Conservation (phyloP, 768 basidiomycete species). For the Russula compacta region DNA sequence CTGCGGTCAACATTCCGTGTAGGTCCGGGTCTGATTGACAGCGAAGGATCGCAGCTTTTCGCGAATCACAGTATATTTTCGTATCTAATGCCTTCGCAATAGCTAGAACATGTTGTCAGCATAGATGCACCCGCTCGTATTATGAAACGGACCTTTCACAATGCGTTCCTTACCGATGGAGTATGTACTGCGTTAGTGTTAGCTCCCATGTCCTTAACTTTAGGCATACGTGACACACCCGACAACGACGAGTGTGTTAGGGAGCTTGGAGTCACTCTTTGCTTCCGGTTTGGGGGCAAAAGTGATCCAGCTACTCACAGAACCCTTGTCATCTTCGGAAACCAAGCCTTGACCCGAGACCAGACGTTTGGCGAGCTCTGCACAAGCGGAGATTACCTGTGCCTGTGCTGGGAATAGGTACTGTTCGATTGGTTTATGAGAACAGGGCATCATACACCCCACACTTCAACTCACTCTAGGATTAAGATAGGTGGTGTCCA, state of each 20-base stretch:
- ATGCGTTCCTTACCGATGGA: constrained; percentile 97
- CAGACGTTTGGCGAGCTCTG: constrained; percentile 61
- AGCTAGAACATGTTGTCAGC: constrained; percentile 35
- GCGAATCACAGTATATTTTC: constrained; percentile 83
- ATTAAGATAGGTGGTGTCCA: constrained; percentile 95
- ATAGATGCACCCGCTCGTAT: not conserved
- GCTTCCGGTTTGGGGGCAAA: constrained; percentile 21
- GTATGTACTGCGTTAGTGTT: constrained; percentile 57
- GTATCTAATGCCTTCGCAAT: constrained; percentile 73
- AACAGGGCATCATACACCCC: not conserved
- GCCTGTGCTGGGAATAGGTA: constrained; percentile 95
- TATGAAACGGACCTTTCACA: constrained; percentile 64
- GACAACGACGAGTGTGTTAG: constrained; percentile 51
- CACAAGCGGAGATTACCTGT: constrained; percentile 89
- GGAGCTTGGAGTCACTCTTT: constrained; percentile 32
- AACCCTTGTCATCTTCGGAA: constrained; percentile 23
- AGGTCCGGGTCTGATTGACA: constrained; percentile 83
- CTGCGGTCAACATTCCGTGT: constrained; percentile 61
- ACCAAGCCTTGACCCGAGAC: constrained; percentile 32
- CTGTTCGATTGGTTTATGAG: constrained; percentile 28
- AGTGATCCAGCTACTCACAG: constrained; percentile 48
- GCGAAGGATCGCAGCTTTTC: constrained; percentile 73
- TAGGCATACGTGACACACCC: constrained; percentile 40
- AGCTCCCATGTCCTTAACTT: not conserved
- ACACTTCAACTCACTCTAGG: constrained; percentile 43